Conservation (phyloP, 2,329 filamentous ascomycete species). For the Tolypocladium amazonense region DNA sequence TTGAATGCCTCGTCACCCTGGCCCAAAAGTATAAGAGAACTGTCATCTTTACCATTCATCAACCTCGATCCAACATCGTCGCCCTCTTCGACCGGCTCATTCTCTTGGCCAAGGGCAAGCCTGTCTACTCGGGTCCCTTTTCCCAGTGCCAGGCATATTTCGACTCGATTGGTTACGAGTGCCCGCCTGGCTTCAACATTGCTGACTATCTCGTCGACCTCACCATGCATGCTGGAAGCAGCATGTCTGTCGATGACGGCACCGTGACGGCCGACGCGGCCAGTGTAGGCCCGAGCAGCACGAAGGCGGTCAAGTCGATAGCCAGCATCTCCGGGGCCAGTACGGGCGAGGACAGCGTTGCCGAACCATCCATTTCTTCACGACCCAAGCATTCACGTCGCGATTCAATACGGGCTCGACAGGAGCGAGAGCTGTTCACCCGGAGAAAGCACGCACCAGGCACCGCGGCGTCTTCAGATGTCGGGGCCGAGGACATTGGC, state of each 20-base stretch:
- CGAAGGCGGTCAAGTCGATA: constrained; percentile 80
- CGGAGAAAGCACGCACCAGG: constrained; percentile 55
- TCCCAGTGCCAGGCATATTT: constrained; percentile 85
- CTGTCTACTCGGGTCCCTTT: constrained; percentile 91
- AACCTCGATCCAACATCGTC: constrained; percentile 95
- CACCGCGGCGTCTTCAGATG: constrained; percentile 52
- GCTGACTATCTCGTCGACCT: constrained; percentile 95
- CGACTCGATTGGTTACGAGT: constrained; percentile 81
- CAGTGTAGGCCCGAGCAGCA: constrained; percentile 74
- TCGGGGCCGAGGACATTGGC: constrained; percentile 37
- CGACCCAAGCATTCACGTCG: constrained; percentile 61
- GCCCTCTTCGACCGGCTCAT: constrained; percentile 93
- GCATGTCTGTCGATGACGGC: constrained; percentile 44
- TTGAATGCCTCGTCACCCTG: constrained; percentile 88
- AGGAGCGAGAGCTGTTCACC: constrained; percentile 85
- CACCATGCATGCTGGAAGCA: constrained; percentile 83
- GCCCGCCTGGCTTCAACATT: constrained; percentile 96
- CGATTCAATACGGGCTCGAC: constrained; percentile 72
- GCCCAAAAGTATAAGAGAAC: constrained; percentile 96
- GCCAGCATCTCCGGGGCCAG: constrained; percentile 72
- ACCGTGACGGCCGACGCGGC: constrained; percentile 42
- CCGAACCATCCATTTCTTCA: constrained; percentile 45
- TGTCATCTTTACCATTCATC: constrained; percentile 96
- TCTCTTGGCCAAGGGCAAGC: constrained; percentile 76
- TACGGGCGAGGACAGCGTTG: constrained; percentile 55